Evolutionary conservation across 2,329 filamentous ascomycete genomes (phyloP), one percentile per base, ranked within the genome.

Genomic region (Plenodomus tracheiphilus): DNA sequence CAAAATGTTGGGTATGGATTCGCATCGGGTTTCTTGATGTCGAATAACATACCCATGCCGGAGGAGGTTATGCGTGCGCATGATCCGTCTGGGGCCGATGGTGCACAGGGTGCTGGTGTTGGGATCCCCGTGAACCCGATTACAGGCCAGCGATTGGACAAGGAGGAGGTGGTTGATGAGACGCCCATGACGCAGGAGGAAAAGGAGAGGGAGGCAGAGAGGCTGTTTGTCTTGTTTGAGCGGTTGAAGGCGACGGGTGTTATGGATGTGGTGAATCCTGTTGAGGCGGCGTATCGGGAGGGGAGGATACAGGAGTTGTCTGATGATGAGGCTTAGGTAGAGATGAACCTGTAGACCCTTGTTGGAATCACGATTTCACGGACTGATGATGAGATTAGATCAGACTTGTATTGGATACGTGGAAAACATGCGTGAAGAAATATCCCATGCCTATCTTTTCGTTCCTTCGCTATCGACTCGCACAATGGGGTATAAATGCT

Each of bases 1-100:
- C 81, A 89, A 43, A 97, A 97, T 59, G 89, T 99, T 11, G 94
- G 94, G 0, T 99, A 96, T 67, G 94, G 94, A 0, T 96, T 89
- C 65, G 94, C 94, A 0, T 89, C 91, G 0, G 94, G 94, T 0
- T 96, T 94, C 68, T 77, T 99, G 15, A 87, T 92, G 75, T 87
- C 88, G 54, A 88, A 93, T 54, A 89, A 94, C 46, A 85, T 97
- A 11, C 80, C 86, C 0, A 78, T 96, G 18, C 90, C 91, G 0
- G 79, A 85, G 49, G 85, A 80, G 46, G 82, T 85, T 1, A 74
- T 84, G 9, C 81, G 86, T 59, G 78, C 80, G 6, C 79, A 76
- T 62, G 78, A 76, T 30, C 70, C 35, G 4, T 17, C 35, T 10
- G 8, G 62, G 2, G 51, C 40, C 8, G 54, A 61, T 2, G 43